phyloP scores from a whole-genome alignment of 495 filamentous ascomycete genomes.

The Penicillium silybi region DNA sequence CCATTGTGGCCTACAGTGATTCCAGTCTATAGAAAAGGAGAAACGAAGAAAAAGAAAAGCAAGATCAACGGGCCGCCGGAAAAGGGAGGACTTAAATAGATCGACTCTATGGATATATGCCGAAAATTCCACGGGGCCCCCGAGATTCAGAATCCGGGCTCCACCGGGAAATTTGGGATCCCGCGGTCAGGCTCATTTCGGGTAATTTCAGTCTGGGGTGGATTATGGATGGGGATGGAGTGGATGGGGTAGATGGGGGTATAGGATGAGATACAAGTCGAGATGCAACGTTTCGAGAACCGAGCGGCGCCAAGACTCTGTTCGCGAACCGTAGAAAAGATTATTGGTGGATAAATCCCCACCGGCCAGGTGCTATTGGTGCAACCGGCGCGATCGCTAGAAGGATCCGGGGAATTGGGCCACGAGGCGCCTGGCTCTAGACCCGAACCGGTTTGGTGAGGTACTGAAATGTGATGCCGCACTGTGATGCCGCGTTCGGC shows the following conservation, averaged over 20 bases:
- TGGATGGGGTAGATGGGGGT: too few species aligned
- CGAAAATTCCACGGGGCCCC: neutral
- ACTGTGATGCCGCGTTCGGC: constrained; percentile 14
- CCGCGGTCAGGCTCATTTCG: constrained; percentile 6
- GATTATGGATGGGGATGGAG: constrained; percentile 1
- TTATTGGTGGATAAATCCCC: constrained; percentile 13
- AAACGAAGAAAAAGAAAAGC: neutral
- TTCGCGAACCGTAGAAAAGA: neutral
- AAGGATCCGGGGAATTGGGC: constrained; percentile 27
- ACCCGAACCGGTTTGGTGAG: neutral
- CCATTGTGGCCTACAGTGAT: constrained; percentile 18
- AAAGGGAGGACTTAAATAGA: constrained; percentile 10
- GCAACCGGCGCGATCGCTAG: constrained; percentile 2
- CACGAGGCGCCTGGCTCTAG: neutral
- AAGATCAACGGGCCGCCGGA: neutral
- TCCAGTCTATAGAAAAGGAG: constrained; percentile 2
- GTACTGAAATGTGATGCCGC: too few species aligned
- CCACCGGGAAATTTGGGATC: neutral
- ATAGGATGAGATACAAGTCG: constrained; percentile 3
- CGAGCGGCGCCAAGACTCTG: constrained; percentile 16
- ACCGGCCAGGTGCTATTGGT: constrained; percentile 4
- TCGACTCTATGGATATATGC: neutral
- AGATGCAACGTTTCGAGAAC: constrained; percentile 13
- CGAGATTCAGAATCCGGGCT: neutral
- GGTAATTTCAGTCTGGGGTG: constrained; percentile 9